Evolutionary conservation across 371 early-diverging fungal species (phyloP), one percentile per base, ranked within the genome.

Genomic region (Rhizopus microsporus): DNA sequence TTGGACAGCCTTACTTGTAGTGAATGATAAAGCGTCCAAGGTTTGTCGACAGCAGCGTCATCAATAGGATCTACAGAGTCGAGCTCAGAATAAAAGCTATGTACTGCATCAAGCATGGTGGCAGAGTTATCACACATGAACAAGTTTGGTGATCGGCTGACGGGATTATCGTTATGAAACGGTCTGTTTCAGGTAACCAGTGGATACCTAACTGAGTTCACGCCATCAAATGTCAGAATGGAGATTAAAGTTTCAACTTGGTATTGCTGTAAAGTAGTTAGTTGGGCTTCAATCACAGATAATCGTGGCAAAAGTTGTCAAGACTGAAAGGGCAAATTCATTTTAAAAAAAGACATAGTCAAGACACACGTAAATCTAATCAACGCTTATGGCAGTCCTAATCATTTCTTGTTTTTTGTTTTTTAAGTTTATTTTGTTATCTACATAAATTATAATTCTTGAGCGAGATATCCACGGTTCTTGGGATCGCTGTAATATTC

Each of bases 391-490:
- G 23, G 23, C 23, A 23, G 23, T 23, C 23, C 23, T 23, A 23
- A 37, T 10, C 13, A 37, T 37, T 37, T 13, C 6, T 9, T 37
- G 7, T 37, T 37, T 37, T 37, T 37, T 37, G 38, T 37, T 37
- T 37, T 37, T 13, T 1, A 10, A 13, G 13, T 37, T 13, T 37
- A 37, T 37, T 43, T 43, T 43, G 7, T 43, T 43, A 15, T n/a
- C 16, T 15, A n/a, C 17, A 43, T 15, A 17, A 43, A 12, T 43
- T 43, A 47, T 32, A 54, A 42, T 46, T 64, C 50, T 45, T 81
- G 67, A 42, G 84, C 84, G 59, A 89, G 60, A 65, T 88, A 91
- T 5, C 91, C 91, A 51, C 90, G 83, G 54, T 87, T 85, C 55
- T 77, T 75, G 15, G 80, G 75, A 59, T 88, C 78, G 50, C 76